Evolutionary conservation across 78 protist species (phyloP), one percentile per base, ranked within the genome.

Genomic region (Emiliania huxleyi): DNA sequence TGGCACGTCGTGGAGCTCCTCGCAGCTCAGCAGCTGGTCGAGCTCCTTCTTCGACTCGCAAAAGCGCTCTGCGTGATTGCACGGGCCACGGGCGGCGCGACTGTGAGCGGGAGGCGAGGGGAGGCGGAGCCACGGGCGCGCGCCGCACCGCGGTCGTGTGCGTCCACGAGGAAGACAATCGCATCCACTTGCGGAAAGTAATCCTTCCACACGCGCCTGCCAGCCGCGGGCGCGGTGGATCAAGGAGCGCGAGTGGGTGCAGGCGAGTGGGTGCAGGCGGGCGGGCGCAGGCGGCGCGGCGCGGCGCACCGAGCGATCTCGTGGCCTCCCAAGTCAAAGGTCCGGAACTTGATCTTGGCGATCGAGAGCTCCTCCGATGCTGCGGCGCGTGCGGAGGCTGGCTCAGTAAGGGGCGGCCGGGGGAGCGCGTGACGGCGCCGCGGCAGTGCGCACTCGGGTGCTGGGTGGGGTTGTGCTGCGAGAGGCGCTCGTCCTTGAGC

Each of bases 301-400:
- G 29, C 11, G 46, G 43, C 18, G 69, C 2, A 46, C 93, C 38
- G 40, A 94, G 95, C 94, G 35, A 94, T 94, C 21, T 91, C 95
- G 94, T 99, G 99, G n/a, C 99, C 99, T 21, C 99, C 99, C 3
- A 99, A 90, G 89, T 99, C 99, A 45, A 93, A 91, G 18, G 99
- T 93, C 46, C 83, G 94, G 96, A 98, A 97, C 52, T 94, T 95
- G 94, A 98, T 96, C 46, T 93, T 94, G 56, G 98, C 99, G 77
- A 98, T 95, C n/a, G 96, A 84, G 26, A 98, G 93, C 93, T 98
- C 99, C 94, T 98, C 99, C 91, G 95, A n/a, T 83, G 42, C 98
- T 97, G 85, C 88, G 56, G n/a, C n/a, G n/a, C n/a, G n/a, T n/a
- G n/a, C n/a, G n/a, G n/a, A n/a, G n/a, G n/a, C n/a, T n/a, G n/a